These are phyloP conservation scores for Saccharomycopsis microspora DNA, from an alignment of 805 yeast genomes.

Conservation along the genomic window DNA sequence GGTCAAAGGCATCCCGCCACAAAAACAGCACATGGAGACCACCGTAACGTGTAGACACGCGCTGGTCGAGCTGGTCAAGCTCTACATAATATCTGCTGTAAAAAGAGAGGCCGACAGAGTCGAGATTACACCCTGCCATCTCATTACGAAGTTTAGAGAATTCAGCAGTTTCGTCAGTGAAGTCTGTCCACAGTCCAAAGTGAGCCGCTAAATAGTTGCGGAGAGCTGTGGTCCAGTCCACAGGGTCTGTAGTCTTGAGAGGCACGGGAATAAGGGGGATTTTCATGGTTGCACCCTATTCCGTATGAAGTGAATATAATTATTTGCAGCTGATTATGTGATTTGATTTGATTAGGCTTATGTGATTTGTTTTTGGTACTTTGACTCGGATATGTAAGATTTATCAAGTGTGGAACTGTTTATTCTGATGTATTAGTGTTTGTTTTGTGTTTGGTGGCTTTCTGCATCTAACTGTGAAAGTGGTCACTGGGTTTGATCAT, in stretches of 20 bases:
- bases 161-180: constrained; percentile 39
- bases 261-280: constrained; percentile 15
- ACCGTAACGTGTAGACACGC: constrained; percentile 49
- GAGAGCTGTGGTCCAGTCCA: constrained; percentile 59
- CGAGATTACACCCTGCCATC: constrained; percentile 35
- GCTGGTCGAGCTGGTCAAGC: constrained; percentile 64
- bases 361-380: too few species aligned
- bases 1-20: constrained; percentile 71
- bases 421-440: too few species aligned
- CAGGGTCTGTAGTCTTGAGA: constrained; percentile 16
- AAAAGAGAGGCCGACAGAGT: constrained; percentile 31
- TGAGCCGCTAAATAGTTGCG: constrained; percentile 42
- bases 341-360: too few species aligned
- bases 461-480: too few species aligned
- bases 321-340: too few species aligned
- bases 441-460: too few species aligned
- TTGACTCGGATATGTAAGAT: too few species aligned
- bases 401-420: too few species aligned
- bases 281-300: constrained; percentile 5
- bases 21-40: constrained; percentile 42
- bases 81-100: constrained; percentile 69
- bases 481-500: too few species aligned
- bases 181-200: constrained; percentile 53
- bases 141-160: constrained; percentile 53
- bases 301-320: too few species aligned